Evolutionary conservation across 768 basidiomycete genomes (phyloP).

Genomic region (Ramaria rubella): DNA sequence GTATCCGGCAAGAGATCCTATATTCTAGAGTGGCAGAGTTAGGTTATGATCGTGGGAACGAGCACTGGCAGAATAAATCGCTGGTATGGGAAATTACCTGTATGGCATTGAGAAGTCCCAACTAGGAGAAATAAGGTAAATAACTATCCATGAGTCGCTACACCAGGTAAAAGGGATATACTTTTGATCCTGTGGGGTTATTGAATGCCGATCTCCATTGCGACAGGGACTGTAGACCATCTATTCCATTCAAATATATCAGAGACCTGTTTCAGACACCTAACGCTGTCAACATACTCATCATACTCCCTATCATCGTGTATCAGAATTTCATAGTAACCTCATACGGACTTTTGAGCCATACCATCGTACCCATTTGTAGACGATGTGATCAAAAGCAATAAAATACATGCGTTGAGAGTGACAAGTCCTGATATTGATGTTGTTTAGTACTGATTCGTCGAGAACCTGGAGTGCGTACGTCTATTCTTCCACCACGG

Average conservation of each 20-base stretch:
- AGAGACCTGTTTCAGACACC: neutral
- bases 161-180: neutral
- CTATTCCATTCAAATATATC: neutral
- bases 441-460: no score
- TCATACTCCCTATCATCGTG: slow-evolving; percentile 1
- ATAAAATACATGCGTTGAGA: no score
- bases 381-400: slow-evolving; percentile 70
- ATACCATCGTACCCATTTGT: slow-evolving; percentile 69
- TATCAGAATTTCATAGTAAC: neutral
- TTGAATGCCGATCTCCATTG: slow-evolving; percentile 61
- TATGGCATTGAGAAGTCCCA: slow-evolving; percentile 5
- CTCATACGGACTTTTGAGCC: neutral
- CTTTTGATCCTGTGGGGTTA: slow-evolving; percentile 38
- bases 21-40: no score
- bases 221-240: slow-evolving; percentile 61
- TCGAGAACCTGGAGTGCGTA: no score
- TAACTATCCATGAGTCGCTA: neutral
- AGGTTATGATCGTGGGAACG: no score
- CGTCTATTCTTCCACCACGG: no score
- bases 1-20: slow-evolving; percentile 33
- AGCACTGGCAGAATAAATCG: no score
- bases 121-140: no score
- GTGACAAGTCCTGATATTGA: no score
- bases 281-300: neutral
- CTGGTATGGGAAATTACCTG: no score